phyloP scores from a whole-genome alignment of 306 rosid genomes.

The Acacia confusa region DNA sequence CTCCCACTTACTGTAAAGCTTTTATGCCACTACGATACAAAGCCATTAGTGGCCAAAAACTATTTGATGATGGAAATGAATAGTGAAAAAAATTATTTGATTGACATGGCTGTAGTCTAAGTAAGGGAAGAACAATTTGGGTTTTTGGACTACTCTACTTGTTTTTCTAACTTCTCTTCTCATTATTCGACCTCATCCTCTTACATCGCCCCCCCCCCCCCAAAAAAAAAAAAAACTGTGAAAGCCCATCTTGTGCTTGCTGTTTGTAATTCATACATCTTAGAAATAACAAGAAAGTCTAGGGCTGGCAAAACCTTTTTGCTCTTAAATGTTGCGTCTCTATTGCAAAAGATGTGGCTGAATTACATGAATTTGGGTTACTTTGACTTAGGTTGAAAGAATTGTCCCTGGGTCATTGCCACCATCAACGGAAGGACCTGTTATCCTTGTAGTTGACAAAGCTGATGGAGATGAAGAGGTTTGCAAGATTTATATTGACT shows the following conservation, averaged over 20 bases:
- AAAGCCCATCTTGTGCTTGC: background rate
- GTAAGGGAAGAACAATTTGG: no score
- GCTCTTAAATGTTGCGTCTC: background rate
- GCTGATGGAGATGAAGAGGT: conserved; percentile 99
- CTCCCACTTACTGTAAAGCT: no score
- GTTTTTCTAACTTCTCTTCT: no score
- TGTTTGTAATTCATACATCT: background rate
- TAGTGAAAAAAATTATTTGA: no score
- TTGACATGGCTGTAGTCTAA: no score
- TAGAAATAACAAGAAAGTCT: background rate
- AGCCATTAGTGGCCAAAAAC: no score
- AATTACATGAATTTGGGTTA: conserved; percentile 27
- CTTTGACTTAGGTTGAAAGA: conserved; percentile 76
- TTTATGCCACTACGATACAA: no score
- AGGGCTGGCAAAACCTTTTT: background rate
- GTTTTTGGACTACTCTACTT: no score
- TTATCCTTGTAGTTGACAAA: conserved; percentile 72
- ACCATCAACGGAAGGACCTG: conserved; percentile 67
- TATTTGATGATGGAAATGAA: no score
- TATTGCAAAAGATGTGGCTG: background rate
- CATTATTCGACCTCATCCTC: no score
- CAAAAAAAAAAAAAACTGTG: background rate
- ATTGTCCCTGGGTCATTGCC: conserved; percentile 86
- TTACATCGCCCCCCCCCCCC: no score
- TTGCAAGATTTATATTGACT: conserved; percentile 18